A percentile compares a stretch with the other conserved stretches of the same genome.
Conservation (phyloP, 164 flowering plant species). For the Chimonanthus salicifolius region DNA sequence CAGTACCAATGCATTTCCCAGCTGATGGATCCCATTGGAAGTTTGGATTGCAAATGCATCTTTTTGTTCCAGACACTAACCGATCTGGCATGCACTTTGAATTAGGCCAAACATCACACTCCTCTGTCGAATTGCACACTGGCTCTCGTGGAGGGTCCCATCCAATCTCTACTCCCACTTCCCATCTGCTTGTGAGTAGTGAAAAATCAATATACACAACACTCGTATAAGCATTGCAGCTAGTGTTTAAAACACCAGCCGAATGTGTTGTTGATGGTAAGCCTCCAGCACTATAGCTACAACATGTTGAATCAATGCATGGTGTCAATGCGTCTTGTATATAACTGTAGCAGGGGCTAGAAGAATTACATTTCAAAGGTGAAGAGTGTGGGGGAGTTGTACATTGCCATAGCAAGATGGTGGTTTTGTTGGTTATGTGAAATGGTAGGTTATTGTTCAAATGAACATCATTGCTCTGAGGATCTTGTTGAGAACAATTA, state of each 20-base stretch:
- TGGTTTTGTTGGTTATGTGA: neutral
- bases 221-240: neutral
- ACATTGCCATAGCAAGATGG: neutral
- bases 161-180: neutral
- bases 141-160: slow-evolving; percentile 1
- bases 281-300: neutral
- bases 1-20: neutral
- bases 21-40: neutral
- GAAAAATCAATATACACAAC: neutral
- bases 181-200: neutral
- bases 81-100: neutral
- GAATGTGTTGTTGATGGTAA: neutral
- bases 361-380: neutral
- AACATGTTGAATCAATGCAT: neutral
- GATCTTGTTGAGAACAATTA: neutral
- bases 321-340: neutral
- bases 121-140: neutral
- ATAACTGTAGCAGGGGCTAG: neutral
- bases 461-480: neutral
- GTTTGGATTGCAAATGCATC: slow-evolving; percentile 3
- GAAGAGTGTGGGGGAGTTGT: neutral
- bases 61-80: neutral
- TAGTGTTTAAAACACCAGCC: neutral
- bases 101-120: neutral
- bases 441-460: slow-evolving; percentile 6